phyloP scores from a whole-genome alignment of 2,329 filamentous ascomycete species.

The Beauveria sp. region DNA sequence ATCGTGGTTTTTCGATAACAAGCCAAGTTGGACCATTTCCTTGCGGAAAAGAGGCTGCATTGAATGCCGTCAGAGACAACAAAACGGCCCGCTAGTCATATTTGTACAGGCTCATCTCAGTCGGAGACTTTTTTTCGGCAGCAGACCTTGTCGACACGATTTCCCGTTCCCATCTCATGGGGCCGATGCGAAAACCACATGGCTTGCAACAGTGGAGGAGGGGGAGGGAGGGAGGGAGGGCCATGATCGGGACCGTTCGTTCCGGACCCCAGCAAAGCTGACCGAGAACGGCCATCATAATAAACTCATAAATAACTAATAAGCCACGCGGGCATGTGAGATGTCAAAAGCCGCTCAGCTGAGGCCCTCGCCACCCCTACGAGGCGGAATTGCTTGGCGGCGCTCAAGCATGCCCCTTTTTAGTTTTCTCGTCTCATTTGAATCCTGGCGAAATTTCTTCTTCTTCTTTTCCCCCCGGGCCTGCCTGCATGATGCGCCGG shows the following conservation, averaged over 20 bases:
- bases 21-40: too few species aligned
- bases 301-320: too few species aligned
- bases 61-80: too few species aligned
- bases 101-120: too few species aligned
- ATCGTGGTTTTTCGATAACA: too few species aligned
- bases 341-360: slow-evolving; percentile 1
- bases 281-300: background rate
- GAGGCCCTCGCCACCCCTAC: slow-evolving; percentile 1
- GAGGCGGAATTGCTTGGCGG: slow-evolving; percentile 3
- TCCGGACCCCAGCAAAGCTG: background rate
- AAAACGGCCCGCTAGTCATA: too few species aligned
- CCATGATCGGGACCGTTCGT: slow-evolving; percentile 9
- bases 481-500: slow-evolving; percentile 1
- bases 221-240: background rate
- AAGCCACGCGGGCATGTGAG: background rate
- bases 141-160: background rate
- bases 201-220: background rate
- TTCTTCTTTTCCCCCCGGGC: background rate
- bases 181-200: slow-evolving; percentile 3
- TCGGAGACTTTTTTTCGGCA: background rate
- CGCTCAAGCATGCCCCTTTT: too few species aligned
- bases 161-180: background rate
- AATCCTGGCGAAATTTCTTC: background rate
- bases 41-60: too few species aligned
- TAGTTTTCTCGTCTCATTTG: background rate